Evolutionary conservation across 179 eudicot genomes (phyloP), one percentile per base, ranked within the genome.

Genomic region (Nepenthes alata): DNA sequence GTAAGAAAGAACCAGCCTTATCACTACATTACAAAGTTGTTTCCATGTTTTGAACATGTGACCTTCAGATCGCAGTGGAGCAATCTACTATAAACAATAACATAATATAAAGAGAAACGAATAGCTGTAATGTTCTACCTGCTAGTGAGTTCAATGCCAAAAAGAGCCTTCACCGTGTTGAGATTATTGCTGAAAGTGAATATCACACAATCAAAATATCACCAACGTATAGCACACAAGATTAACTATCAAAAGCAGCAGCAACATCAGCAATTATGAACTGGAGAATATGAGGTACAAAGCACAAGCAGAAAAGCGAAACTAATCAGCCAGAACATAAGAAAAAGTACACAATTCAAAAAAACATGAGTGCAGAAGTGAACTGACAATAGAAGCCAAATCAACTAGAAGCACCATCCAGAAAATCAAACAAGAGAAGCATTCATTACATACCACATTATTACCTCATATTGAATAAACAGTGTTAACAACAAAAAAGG

Each of bases 111-210:
- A 11, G 11, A 48, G 11, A 48, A 11, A 8, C 0, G 12, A 48
- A 44, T 3, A 48, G n/a, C 52, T 8, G n/a, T 3, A 10, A 2
- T 48, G 3, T 50, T 13, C 45, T 82, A 91, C 98, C 98, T 91
- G 95, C 89, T 88, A 70, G 70, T 81, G 69, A 91, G 84, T 56
- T 91, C 91, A 57, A 91, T 71, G 51, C 96, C 96, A 63, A 91
- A 91, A 73, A 91, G 91, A 56, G 67, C 77, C 79, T 88, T 91
- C 80, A 91, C 81, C 2, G 83, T 63, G 58, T 83, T 90, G 38
- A 65, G 72, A 75, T 63, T 84, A 59, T 77, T 91, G 63, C 98
- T 91, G 83, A 85, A 84, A 61, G 73, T 15, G 54, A 62, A 70
- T 55, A 58, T 39, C 6, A 53, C 6, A 65, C 54, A 53, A 12